Evolutionary conservation across 495 filamentous ascomycete genomes (phyloP), one percentile per base, ranked within the genome.

Genomic region (Geopyxis carbonaria): DNA sequence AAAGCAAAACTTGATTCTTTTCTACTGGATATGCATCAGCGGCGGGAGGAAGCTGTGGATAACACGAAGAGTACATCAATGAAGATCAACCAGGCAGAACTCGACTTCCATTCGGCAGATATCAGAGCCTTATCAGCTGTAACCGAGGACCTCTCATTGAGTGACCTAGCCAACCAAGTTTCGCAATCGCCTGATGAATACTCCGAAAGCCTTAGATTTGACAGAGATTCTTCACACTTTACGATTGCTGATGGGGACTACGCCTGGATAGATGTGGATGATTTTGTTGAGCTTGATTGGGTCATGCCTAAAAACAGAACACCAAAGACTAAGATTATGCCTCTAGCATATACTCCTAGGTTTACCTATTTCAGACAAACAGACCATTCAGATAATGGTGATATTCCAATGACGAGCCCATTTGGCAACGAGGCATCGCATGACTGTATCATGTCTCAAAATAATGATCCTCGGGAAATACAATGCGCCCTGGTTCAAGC

Each of bases 201-300:
- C 10, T 37, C 43, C 25, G 44, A 45, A 3, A 45, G 38, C 10
- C 48, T 56, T 7, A 40, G 64, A 66, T 49, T 65, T 62, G 29
- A 61, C 73, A 22, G 74, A 5, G 84, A 95, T 59, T 65, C 93
- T 31, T 92, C 86, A 13, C 73, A 78, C 21, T 95, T 95, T 56
- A 84, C 74, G 0, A 93, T 97, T 41, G 84, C 85, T 0, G 89
- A 97, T 53, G 82, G 86, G 25, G 89, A 97, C 56, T 72, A 81
- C 47, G 76, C 73, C 38, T 97, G 89, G 89, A 78, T 95, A 51
- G 89, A 97, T 56, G 94, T 95, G 85, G 89, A 97, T 59, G 89
- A 97, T 55, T 95, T 95, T 61, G 83, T 95, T 19, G 89, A 97
- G 57, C 65, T 95, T 7, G 89, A 93, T 55, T 94, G 87, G 85